A percentile compares a stretch with the other conserved stretches of the same genome.
Evolutionary conservation across 192 early-diverging fungal genomes (phyloP).

Genomic region (Linnemannia elongata): DNA sequence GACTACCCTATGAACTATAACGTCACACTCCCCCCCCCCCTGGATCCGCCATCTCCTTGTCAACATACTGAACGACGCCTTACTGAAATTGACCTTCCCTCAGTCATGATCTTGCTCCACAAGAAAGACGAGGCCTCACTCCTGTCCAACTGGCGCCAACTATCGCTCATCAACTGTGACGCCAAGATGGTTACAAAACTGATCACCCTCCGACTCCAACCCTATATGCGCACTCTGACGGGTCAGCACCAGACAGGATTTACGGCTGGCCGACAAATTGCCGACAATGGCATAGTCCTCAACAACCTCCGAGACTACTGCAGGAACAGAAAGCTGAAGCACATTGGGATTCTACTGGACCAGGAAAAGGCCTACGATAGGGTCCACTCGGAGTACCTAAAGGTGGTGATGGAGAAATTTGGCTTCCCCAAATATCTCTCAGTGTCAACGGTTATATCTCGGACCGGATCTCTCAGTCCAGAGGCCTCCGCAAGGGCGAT

Average conservation of each 20-base stretch:
- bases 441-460: too few relatives aligned
- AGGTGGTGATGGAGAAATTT: too few relatives aligned
- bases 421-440: too few relatives aligned
- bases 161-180: slow-evolving; percentile 24
- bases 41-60: background rate
- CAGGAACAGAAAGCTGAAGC: too few relatives aligned
- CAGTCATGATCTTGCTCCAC: slow-evolving; percentile 21
- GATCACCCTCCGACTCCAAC: background rate
- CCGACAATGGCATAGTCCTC: background rate
- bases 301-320: background rate
- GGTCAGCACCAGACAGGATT: slow-evolving; percentile 28
- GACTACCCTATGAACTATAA: slow-evolving; percentile 20
- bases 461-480: too few relatives aligned
- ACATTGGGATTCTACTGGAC: too few relatives aligned
- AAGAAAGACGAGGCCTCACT: slow-evolving; percentile 29
- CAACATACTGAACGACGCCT: slow-evolving; percentile 7
- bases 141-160: slow-evolving; percentile 20
- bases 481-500: too few relatives aligned
- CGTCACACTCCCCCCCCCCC: background rate
- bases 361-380: too few relatives aligned
- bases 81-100: background rate
- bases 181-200: slow-evolving; percentile 32
- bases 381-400: too few relatives aligned
- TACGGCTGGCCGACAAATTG: slow-evolving; percentile 4
- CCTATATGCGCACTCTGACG: background rate